Conservation (phyloP, 2,329 filamentous ascomycete species). For the Aspergillus unguis region DNA sequence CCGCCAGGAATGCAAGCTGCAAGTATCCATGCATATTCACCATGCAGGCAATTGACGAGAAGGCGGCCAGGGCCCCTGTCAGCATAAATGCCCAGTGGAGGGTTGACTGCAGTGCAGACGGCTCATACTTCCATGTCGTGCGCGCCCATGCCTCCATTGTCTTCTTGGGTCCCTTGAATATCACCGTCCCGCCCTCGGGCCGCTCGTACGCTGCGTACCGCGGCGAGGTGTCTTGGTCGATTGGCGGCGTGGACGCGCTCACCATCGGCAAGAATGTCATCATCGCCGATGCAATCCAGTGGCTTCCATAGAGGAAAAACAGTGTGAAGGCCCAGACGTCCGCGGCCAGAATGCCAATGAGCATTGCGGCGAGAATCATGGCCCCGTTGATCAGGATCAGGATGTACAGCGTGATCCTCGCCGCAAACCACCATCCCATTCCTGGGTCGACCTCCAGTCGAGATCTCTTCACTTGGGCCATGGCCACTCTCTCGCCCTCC, state of each 20-base stretch:
- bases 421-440: slow-evolving; percentile 14
- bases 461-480: not conserved
- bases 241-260: slow-evolving; percentile 14
- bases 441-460: slow-evolving; percentile 3
- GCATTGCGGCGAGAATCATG: slow-evolving; percentile 23
- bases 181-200: slow-evolving; percentile 30
- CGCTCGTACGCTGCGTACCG: slow-evolving; percentile 32
- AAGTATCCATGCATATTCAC: slow-evolving; percentile 33
- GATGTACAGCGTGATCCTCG: slow-evolving; percentile 18
- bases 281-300: slow-evolving; percentile 27
- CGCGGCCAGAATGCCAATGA: slow-evolving; percentile 24
- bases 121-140: slow-evolving; percentile 29
- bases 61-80: slow-evolving; percentile 26
- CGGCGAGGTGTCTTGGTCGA: slow-evolving; percentile 14
- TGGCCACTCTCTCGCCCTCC: not conserved
- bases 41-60: slow-evolving; percentile 33
- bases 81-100: slow-evolving; percentile 31
- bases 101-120: slow-evolving; percentile 11
- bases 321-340: slow-evolving; percentile 32
- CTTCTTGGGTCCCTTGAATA: slow-evolving; percentile 30
- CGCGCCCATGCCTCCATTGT: slow-evolving; percentile 31
- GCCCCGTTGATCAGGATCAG: slow-evolving; percentile 24
- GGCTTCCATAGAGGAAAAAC: slow-evolving; percentile 28
- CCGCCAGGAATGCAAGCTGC: slow-evolving; percentile 29
- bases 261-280: slow-evolving; percentile 27